Evolutionary conservation across 805 yeast genomes (phyloP), one percentile per base, ranked within the genome.

Genomic region (Candida ulmi): DNA sequence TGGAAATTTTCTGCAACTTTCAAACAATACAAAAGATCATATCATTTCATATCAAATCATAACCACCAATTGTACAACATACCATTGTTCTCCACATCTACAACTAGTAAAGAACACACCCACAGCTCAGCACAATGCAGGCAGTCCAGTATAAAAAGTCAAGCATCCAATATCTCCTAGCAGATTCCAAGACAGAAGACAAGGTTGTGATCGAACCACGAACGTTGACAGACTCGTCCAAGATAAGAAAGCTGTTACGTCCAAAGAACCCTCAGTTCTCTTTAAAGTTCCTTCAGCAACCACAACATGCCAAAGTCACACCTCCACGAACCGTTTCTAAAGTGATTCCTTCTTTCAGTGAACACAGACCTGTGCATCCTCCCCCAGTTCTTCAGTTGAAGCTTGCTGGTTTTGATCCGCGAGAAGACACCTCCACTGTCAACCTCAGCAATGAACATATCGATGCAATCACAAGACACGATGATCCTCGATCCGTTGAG

Each of bases 331-430:
- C 52, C 2, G 38, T 50, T 3, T 44, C 51, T 0, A 34, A 50
- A 16, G 50, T 46, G 3, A 50, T 47, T 41, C 54, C 58, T 8
- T 57, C 60, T 1, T 45, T 53, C 38, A 46, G 57, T 4, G 63
- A 59, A 36, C 61, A 59, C 39, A 44, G 63, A 11, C 63, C 62
- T 3, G 58, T 59, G 19, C 60, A 55, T 33, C 63, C 63, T 3
- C 63, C 62, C 4, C 63, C 63, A 1, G 55, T 59, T 1, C 41
- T 59, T 13, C 60, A 58, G 36, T 37, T 59, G 21, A 41, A 35
- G 3, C 34, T 59, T 8, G 43, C 45, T 3, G 51, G 33, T 11
- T 42, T 43, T 25, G 31, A 29, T 2, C 46, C 48, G 4, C 44
- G 46, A 4, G 39, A 39, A 16, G 28, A 29, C 27, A 42, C 41